Base-by-base conservation (phyloP, 352 stramenopile species). In the Phytophthora pseudosyringae region DNA sequence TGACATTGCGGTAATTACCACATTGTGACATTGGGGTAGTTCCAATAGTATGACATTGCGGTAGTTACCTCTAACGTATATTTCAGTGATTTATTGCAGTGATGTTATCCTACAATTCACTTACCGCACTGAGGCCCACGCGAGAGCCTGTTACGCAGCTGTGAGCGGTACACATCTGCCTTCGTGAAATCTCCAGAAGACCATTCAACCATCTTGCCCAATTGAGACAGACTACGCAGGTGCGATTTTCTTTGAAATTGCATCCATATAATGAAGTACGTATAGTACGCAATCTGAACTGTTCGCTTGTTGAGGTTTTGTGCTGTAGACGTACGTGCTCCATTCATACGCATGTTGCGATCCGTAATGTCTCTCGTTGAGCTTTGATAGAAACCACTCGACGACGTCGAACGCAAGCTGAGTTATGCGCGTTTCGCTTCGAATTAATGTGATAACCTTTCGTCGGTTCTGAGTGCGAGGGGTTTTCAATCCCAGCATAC, bases 231-330 rank as follows among this genome's bases (percentile, higher is more conserved):
- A 1, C 15, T 44, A 4, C 16, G 8, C 3, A 9, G 13, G 1
- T 26, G 16, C 40, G 5, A 51, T 51, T 39, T 21, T 1, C 7
- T 59, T 48, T 29, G 26, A 48, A 45, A 60, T 60, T 4, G 3
- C 4, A 25, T 51, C 29, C 52, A 52, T 43, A 10, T 59, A 59
- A 21, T 51, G 40, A 13, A 51, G 40, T 7, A 45, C 40, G 31
- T 60, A 45, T 9, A 60, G 12, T 7, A 40, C 52, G 12, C 40
- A 51, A 44, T 44, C 52, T 11, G 46, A 6, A n/a, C 29, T n/a
- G 29, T 60, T 60, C 8, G 40, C 3, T 40, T 60, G 52, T 18
- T 60, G 40, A 10, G 40, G 52, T 25, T 60, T 60, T 6, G 43
- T 59, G 16, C 33, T 10, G 28, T 51, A 11, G 4, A 35, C 39